Percentiles rank a stretch among this genome's conserved stretches.
Evolutionary conservation across 2,329 filamentous ascomycete genomes (phyloP).

Genomic region (Sphaerulina musiva): DNA sequence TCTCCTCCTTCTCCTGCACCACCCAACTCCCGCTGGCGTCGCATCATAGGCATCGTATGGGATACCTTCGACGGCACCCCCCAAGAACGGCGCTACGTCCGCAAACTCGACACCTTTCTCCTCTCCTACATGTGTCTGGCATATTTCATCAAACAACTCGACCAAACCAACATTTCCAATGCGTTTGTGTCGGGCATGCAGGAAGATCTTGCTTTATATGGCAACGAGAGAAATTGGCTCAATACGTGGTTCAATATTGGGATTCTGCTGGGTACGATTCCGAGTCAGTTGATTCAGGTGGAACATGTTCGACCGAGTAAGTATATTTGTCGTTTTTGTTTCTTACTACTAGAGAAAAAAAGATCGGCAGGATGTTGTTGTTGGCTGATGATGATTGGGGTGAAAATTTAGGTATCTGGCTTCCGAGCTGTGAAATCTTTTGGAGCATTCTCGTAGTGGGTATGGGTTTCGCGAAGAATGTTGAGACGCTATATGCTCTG

Average conservation of each 20-base stretch:
- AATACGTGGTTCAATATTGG: conserved; percentile 18
- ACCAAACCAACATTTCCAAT: conserved; percentile 26
- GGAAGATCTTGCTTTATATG: conserved; percentile 28
- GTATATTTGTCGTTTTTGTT: too few species aligned
- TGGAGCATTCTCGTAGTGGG: conserved; percentile 37
- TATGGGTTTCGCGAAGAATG: conserved; percentile 12
- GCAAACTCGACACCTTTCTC: conserved; percentile 10
- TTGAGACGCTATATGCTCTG: conserved; percentile 9
- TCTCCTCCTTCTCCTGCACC: background rate
- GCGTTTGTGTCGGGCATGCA: conserved; percentile 40
- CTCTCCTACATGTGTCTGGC: conserved; percentile 12
- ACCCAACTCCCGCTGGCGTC: conserved; percentile 9
- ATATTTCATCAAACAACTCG: conserved; percentile 14
- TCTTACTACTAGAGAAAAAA: too few species aligned
- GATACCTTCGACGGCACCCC: conserved; percentile 10
- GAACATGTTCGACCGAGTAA: conserved; percentile 42
- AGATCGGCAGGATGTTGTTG: too few species aligned
- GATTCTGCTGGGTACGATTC: conserved; percentile 12
- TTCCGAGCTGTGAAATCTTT: conserved; percentile 43
- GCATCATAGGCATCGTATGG: conserved; percentile 9
- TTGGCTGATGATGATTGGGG: too few species aligned
- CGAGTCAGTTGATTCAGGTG: conserved; percentile 36
- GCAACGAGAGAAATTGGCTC: conserved; percentile 10
- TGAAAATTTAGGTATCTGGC: conserved; percentile 34
- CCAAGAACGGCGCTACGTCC: conserved; percentile 10